Conservation (phyloP, 179 eudicot species). For the Silene coronaria region DNA sequence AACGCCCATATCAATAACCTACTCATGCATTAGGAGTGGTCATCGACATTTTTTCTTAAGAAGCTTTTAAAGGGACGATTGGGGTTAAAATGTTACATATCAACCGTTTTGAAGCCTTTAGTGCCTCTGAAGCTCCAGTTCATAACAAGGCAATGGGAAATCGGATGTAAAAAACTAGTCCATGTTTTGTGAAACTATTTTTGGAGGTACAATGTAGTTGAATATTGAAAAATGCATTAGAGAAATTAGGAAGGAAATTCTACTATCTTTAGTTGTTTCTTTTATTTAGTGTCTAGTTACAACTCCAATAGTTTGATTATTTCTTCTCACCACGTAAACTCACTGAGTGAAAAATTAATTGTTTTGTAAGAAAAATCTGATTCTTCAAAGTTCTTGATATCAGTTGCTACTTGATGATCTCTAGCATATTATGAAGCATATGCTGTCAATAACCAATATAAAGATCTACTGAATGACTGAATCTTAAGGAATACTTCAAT, state of each 20-base stretch:
- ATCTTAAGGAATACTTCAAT: not conserved
- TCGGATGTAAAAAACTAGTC: not conserved
- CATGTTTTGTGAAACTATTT: not conserved
- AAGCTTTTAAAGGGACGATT: not conserved
- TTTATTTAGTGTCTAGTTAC: not conserved
- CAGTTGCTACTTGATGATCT: not conserved
- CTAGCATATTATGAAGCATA: too few relatives aligned
- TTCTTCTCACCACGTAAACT: not conserved
- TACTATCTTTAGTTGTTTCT: too few relatives aligned
- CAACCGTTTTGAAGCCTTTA: not conserved
- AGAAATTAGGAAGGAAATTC: too few relatives aligned
- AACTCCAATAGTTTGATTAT: not conserved
- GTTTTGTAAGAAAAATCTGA: not conserved
- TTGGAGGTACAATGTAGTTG: not conserved
- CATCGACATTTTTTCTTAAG: not conserved
- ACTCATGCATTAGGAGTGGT: not conserved
- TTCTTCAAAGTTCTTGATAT: not conserved
- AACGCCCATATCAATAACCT: not conserved
- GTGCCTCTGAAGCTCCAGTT: not conserved
- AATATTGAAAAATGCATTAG: not conserved
- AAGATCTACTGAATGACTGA: not conserved
- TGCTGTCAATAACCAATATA: not conserved
- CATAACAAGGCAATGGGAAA: not conserved
- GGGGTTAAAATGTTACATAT: not conserved
- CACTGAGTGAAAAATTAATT: not conserved